These are phyloP conservation scores for Pleurotus ostreatus DNA, from an alignment of 768 basidiomycete species.

Conservation along the genomic window DNA sequence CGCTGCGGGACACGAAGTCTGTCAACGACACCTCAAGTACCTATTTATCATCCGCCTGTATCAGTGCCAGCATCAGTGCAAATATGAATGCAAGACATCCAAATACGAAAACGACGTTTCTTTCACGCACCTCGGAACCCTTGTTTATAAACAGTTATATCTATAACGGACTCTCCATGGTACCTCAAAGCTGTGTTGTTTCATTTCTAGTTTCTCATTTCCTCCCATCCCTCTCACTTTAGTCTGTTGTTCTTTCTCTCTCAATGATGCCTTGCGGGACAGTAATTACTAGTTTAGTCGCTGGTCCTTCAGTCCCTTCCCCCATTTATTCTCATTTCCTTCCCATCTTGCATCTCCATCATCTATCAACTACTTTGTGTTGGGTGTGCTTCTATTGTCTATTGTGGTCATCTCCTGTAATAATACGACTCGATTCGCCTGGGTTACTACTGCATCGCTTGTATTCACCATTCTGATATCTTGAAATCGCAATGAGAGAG, in stretches of 20 bases:
- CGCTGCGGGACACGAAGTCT: neutral
- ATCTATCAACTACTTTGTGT: too few relatives aligned
- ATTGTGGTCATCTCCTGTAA: too few relatives aligned
- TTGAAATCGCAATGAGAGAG: too few relatives aligned
- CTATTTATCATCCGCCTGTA: neutral
- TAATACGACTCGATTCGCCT: too few relatives aligned
- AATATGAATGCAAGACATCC: neutral
- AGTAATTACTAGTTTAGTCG: too few relatives aligned
- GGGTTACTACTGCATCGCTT: neutral
- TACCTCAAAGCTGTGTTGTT: neutral
- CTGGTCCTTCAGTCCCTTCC: too few relatives aligned
- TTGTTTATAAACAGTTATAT: neutral
- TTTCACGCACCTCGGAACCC: conserved; percentile 5
- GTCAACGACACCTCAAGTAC: neutral
- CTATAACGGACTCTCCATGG: neutral
- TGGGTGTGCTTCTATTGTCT: too few relatives aligned
- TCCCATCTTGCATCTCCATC: too few relatives aligned
- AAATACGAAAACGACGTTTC: conserved; percentile 5
- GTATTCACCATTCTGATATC: too few relatives aligned
- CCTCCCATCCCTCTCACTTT: neutral
- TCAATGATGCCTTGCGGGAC: too few relatives aligned
- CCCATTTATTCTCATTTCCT: too few relatives aligned
- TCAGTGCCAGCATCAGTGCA: neutral
- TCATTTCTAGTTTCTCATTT: neutral
- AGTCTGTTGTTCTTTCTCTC: neutral